These are phyloP conservation scores for Aquilaria malaccensis DNA, from an alignment of 345 rosid species.

Conservation along the genomic window DNA sequence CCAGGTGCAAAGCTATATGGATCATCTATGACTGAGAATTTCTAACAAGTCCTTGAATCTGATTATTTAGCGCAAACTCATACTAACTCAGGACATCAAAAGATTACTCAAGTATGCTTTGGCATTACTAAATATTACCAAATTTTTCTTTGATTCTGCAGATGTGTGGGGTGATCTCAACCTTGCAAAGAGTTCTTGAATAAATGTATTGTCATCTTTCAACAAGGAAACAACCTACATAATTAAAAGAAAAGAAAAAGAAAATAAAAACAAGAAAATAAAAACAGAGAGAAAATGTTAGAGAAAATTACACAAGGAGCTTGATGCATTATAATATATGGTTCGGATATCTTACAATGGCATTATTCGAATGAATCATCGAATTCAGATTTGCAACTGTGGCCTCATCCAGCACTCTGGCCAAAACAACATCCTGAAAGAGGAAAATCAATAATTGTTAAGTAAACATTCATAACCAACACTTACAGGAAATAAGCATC, in stretches of 20 bases:
- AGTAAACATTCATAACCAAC: constrained; percentile 7
- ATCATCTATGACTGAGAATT: too few relatives aligned
- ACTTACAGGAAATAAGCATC: constrained; percentile 1
- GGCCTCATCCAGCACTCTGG: constrained; percentile 79
- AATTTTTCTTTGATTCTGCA: constrained; percentile 71
- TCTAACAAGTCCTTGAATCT: too few relatives aligned
- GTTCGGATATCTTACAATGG: constrained; percentile 50
- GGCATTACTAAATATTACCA: constrained; percentile 44
- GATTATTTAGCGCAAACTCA: too few relatives aligned
- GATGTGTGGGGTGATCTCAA: constrained; percentile 53
- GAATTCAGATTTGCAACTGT: constrained; percentile 61
- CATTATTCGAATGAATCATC: constrained; percentile 64
- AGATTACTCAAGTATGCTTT: too few relatives aligned
- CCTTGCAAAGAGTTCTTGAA: constrained; percentile 80
- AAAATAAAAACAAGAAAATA: too few relatives aligned
- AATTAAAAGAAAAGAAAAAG: constrained; percentile 5
- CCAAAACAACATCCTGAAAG: constrained; percentile 86
- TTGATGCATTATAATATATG: constrained; percentile 1
- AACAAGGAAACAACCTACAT: constrained; percentile 69
- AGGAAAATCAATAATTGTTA: constrained; percentile 17
- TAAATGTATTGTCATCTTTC: constrained; percentile 78
- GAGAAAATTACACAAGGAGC: constrained; percentile 9
- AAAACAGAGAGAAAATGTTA: background rate
- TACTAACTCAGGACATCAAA: too few relatives aligned
- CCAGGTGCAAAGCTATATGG: too few relatives aligned